Evolutionary conservation across 1,284 basidiomycete species (phyloP), one percentile per base, ranked within the genome.

Genomic region (Apiotrichum brassicae): DNA sequence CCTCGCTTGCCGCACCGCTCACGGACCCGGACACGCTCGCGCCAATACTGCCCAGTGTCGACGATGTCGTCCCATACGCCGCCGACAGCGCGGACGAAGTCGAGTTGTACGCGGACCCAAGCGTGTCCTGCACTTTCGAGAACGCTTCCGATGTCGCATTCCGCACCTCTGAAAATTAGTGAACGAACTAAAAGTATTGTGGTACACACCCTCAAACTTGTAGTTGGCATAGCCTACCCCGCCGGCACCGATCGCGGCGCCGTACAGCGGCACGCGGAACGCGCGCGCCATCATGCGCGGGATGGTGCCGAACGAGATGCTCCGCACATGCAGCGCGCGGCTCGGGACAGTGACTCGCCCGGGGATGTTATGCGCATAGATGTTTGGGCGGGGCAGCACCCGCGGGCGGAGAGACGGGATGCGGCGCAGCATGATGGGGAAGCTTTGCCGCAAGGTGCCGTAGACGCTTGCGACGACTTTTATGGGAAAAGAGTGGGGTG

Each of bases 161-260:
- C n/a, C 71, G 56, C 4, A 72, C 70, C 24, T 43, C 30, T 39
- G 23, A n/a, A 23, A 14, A 23, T 41, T 18, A 33, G 22, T 22
- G 6, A 6, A 3, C 1, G 12, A 14, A 6, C 4, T 23, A 18
- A 9, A 7, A 9, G 33, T n/a, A 18, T 6, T 20, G 35, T 12
- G 23, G 13, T 6, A 72, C 81, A 59, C 54, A 88, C 90, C 87
- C 76, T 95, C 90, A 62, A 92, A 83, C 75, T 89, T 90, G 76
- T 91, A 93, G 68, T 91, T 91, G 16, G 88, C 90, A 71, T 93
- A 94, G 6, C 86, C 87, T 49, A 92, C 76, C 0, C 87, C 85
- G n/a, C 91, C 90, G 1, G 85, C 90, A 12, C 90, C 89, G 20
- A 90, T 81, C 0, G 87, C 87, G 20, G 83, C 85, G 13, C 85